Conservation (phyloP, 176 grass and related monocot species). For the Zea luxurians region DNA sequence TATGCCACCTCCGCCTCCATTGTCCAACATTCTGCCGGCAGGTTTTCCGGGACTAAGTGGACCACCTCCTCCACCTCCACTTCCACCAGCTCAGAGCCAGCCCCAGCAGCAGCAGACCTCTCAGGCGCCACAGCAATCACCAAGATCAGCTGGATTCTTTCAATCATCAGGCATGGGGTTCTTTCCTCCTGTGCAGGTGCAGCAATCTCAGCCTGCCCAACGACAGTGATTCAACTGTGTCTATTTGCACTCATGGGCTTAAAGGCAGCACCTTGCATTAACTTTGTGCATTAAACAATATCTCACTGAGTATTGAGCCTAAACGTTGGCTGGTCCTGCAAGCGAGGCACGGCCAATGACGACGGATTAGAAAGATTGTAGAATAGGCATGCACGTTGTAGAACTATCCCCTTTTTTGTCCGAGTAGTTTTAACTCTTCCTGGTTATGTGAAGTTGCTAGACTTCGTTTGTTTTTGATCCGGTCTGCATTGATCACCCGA, state of each 20-base stretch:
- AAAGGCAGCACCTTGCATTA: conserved; percentile 44
- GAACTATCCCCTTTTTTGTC: conserved; percentile 43
- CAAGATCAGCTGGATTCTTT: conserved; percentile 61
- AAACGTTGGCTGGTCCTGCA: conserved; percentile 32
- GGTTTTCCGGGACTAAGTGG: conserved; percentile 51
- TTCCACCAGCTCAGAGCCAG: conserved; percentile 49
- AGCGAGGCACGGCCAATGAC: conserved; percentile 34
- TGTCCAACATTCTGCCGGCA: conserved; percentile 40
- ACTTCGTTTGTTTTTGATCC: neutral
- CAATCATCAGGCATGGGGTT: conserved; percentile 61
- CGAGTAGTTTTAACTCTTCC: conserved; percentile 18
- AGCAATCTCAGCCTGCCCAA: conserved; percentile 67
- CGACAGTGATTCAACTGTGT: conserved; percentile 50
- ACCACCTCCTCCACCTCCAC: conserved; percentile 47
- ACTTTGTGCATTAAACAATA: conserved; percentile 63
- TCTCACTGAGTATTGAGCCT: conserved; percentile 20
- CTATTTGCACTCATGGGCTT: conserved; percentile 15
- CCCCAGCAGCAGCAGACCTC: conserved; percentile 53
- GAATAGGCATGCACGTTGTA: conserved; percentile 50
- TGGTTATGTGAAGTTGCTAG: too few species aligned
- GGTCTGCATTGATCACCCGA: conserved; percentile 12
- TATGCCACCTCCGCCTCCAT: conserved; percentile 57
- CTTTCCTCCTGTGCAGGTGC: conserved; percentile 69
- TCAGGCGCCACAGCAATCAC: conserved; percentile 55
- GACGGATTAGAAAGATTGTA: conserved; percentile 39